Percentiles rank a stretch among this genome's conserved stretches.
These are phyloP conservation scores for Metschnikowia peoriensis DNA, from an alignment of 805 yeast genomes.

Conservation along the genomic window DNA sequence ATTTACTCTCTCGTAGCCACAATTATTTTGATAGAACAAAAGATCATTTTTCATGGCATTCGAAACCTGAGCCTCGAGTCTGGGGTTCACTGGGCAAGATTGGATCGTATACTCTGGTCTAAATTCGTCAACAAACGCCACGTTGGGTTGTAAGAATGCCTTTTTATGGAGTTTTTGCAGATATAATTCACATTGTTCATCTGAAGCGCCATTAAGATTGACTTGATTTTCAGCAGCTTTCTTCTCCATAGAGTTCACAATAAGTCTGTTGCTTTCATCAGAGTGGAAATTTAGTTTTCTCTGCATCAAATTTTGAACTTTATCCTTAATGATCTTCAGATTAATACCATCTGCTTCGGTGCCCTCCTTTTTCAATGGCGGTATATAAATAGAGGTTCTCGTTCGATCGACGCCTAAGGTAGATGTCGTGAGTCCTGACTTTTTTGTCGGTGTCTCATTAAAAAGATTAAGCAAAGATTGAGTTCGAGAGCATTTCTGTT, in stretches of 20 bases:
- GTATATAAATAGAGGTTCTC: constrained; percentile 4
- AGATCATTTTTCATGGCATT: constrained; percentile 55
- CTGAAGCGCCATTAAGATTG: neutral
- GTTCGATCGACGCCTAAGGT: constrained; percentile 10
- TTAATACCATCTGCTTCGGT: constrained; percentile 4
- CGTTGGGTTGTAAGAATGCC: constrained; percentile 27
- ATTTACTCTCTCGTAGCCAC: constrained; percentile 28
- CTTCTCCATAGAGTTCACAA: neutral
- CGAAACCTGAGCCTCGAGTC: constrained; percentile 48
- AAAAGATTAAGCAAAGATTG: constrained; percentile 35
- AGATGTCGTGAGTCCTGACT: constrained; percentile 7
- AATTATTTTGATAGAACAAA: constrained; percentile 39
- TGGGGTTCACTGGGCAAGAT: constrained; percentile 51
- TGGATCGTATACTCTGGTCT: constrained; percentile 53
- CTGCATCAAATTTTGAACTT: constrained; percentile 4
- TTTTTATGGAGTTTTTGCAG: constrained; percentile 9
- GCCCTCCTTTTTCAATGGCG: constrained; percentile 2
- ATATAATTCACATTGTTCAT: neutral
- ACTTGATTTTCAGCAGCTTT: neutral
- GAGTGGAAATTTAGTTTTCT: neutral
- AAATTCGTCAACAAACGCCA: constrained; percentile 49
- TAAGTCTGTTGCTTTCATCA: neutral
- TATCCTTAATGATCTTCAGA: constrained; percentile 1
- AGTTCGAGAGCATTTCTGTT: constrained; percentile 25
- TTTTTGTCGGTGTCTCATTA: constrained; percentile 10